These are phyloP conservation scores for Nothopassalora personata DNA, from an alignment of 2,329 filamentous ascomycete species.

Conservation along the genomic window DNA sequence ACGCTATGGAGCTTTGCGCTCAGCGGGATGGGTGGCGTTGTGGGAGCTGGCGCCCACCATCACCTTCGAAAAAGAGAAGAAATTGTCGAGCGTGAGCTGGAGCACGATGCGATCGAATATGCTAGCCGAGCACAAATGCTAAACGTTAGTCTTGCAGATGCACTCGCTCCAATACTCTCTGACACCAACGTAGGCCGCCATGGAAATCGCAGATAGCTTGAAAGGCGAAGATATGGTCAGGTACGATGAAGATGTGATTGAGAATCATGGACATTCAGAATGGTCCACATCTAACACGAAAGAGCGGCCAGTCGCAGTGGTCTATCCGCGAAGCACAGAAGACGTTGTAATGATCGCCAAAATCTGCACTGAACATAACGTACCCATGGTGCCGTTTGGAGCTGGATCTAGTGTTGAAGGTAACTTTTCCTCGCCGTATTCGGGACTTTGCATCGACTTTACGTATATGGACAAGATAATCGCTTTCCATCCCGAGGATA, in stretches of 20 bases:
- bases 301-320: conserved; percentile 18
- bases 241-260: conserved; percentile 21
- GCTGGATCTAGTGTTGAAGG: conserved; percentile 57
- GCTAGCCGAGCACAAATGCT: conserved; percentile 15
- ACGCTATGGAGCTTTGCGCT: background rate
- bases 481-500: conserved; percentile 74
- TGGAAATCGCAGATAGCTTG: conserved; percentile 9
- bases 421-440: conserved; percentile 81
- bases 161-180: background rate
- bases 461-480: conserved; percentile 79
- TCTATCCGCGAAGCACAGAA: conserved; percentile 15
- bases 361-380: conserved; percentile 12
- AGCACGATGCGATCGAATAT: conserved; percentile 7
- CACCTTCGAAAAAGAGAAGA: background rate
- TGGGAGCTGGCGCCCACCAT: background rate
- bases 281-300: conserved; percentile 19
- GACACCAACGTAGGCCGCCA: conserved; percentile 10
- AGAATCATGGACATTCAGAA: conserved; percentile 19
- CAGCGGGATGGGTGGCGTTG: background rate
- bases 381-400: conserved; percentile 21
- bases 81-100: background rate
- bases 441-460: conserved; percentile 87
- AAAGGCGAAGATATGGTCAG: conserved; percentile 14
- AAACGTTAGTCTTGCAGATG: conserved; percentile 3
- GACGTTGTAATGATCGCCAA: conserved; percentile 15